Percentiles rank a stretch among this genome's conserved stretches.
Evolutionary conservation across 352 stramenopile species (phyloP).

Genomic region (Phytopythium aichiense): DNA sequence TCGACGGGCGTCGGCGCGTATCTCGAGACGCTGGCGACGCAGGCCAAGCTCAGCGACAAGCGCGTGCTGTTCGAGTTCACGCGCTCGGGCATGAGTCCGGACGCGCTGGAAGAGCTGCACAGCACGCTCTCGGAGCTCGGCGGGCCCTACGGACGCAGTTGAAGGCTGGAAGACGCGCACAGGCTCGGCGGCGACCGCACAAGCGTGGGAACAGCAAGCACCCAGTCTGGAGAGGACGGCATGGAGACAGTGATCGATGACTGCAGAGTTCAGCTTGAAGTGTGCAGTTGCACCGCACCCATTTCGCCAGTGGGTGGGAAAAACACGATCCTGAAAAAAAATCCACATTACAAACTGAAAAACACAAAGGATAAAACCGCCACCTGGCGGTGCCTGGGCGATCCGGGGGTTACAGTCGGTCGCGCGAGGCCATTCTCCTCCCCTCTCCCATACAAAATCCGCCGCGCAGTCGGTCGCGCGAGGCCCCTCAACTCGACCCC

Average conservation of each 20-base stretch:
- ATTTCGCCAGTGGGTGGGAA: not conserved
- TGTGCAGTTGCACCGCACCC: not conserved
- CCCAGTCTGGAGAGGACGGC: not conserved
- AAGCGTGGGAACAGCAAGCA: not conserved
- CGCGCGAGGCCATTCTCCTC: not conserved
- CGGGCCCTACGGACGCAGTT: slow-evolving; percentile 31
- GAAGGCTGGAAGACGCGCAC: not conserved
- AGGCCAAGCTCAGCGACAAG: slow-evolving; percentile 35
- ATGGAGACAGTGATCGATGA: not conserved
- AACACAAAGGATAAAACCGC: no score
- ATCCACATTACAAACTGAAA: no score
- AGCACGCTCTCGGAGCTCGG: slow-evolving; percentile 32
- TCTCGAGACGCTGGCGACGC: slow-evolving; percentile 32
- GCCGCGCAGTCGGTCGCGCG: not conserved
- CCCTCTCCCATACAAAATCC: not conserved
- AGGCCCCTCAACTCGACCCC: not conserved
- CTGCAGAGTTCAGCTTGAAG: not conserved
- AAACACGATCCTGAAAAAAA: no score
- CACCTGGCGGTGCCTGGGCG: not conserved
- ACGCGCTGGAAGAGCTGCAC: slow-evolving; percentile 59
- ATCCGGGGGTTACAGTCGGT: slow-evolving; percentile 4
- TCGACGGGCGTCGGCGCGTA: slow-evolving; percentile 41
- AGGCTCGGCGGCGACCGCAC: not conserved
- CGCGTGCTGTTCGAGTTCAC: slow-evolving; percentile 76
- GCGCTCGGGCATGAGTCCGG: slow-evolving; percentile 63